Percentiles rank a stretch among this genome's conserved stretches.
These are phyloP conservation scores for Penicillium crustosum DNA, from an alignment of 2,329 filamentous ascomycete genomes.

Conservation along the genomic window DNA sequence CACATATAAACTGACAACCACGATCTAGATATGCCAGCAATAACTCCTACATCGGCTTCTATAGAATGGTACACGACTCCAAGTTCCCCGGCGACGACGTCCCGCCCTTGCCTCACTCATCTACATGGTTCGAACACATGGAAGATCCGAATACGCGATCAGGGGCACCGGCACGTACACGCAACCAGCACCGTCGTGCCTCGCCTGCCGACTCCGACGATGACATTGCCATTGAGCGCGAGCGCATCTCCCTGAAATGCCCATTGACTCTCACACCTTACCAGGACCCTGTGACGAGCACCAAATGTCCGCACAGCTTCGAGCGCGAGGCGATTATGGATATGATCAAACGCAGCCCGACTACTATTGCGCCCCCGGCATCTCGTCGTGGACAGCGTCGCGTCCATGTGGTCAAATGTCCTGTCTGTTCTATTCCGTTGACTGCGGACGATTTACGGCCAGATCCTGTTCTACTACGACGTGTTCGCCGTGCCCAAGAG, in stretches of 20 bases:
- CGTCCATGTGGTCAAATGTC: conserved; percentile 38
- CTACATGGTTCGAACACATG: conserved; percentile 62
- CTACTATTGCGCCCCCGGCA: conserved; percentile 27
- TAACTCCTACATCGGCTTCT: conserved; percentile 62
- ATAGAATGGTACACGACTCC: conserved; percentile 61
- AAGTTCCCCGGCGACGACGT: conserved; percentile 54
- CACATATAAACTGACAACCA: conserved; percentile 18
- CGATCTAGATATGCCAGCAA: conserved; percentile 54
- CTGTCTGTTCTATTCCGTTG: conserved; percentile 43
- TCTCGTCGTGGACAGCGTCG: conserved; percentile 20
- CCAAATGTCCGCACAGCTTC: conserved; percentile 52
- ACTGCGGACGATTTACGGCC: conserved; percentile 40
- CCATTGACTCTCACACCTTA: conserved; percentile 50
- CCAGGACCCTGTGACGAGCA: conserved; percentile 48
- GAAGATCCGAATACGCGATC: conserved; percentile 33
- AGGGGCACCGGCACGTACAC: conserved; percentile 16
- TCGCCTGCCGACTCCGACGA: conserved; percentile 42
- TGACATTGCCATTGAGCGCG: conserved; percentile 48
- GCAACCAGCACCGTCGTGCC: conserved; percentile 24
- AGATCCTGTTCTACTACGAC: conserved; percentile 42
- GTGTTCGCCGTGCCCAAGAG: conserved; percentile 38
- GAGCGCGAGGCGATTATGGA: conserved; percentile 48
- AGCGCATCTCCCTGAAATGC: conserved; percentile 49
- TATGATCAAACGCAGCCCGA: conserved; percentile 42
- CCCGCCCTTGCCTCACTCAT: conserved; percentile 55